Conservation (phyloP, 768 basidiomycete genomes). For the Lactifluus subvellereus region DNA sequence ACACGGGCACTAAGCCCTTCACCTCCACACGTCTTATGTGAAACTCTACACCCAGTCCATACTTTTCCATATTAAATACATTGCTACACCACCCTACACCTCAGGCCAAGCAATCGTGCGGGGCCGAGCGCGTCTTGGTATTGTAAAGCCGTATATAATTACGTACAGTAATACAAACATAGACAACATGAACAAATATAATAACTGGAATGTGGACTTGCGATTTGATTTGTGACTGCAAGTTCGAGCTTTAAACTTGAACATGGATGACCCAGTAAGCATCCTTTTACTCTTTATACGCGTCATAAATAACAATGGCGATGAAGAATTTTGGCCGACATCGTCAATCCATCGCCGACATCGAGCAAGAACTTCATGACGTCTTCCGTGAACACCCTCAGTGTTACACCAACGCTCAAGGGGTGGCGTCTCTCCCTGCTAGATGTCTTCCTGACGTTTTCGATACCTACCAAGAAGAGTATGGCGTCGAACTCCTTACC, state of each 20-base stretch:
- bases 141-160: too few relatives aligned
- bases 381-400: conserved; percentile 64
- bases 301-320: neutral
- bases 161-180: neutral
- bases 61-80: too few relatives aligned
- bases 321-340: conserved; percentile 44
- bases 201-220: conserved; percentile 1
- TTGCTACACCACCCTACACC: too few relatives aligned
- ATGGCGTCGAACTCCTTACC: conserved; percentile 58
- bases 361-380: conserved; percentile 60
- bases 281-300: neutral
- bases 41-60: too few relatives aligned
- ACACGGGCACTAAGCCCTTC: too few relatives aligned
- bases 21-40: too few relatives aligned
- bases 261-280: conserved; percentile 16
- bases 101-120: too few relatives aligned
- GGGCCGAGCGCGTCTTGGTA: too few relatives aligned
- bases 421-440: conserved; percentile 63
- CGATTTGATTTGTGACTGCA: neutral
- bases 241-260: neutral
- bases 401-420: conserved; percentile 50
- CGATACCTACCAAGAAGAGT: conserved; percentile 52
- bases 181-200: conserved; percentile 9
- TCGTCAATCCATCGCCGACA: conserved; percentile 65
- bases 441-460: conserved; percentile 68